Evolutionary conservation across 768 basidiomycete species (phyloP).

Genomic region (Scleroderma bovista): DNA sequence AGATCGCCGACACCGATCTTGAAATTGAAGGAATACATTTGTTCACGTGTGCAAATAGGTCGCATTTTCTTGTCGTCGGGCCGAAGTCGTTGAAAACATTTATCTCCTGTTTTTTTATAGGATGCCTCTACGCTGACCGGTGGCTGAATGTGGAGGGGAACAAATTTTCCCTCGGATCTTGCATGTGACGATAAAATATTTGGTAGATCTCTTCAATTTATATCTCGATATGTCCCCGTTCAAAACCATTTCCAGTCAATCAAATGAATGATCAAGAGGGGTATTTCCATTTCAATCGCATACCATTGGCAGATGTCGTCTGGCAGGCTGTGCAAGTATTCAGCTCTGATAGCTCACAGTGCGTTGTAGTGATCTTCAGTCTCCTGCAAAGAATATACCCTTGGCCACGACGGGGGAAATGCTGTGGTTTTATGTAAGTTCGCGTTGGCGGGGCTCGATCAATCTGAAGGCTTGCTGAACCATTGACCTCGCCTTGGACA

Average conservation of each 20-base stretch:
- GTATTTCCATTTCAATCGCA: neutral
- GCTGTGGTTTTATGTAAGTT: slow-evolving; percentile 23
- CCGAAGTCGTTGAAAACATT: too few species aligned
- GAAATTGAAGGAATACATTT: too few species aligned
- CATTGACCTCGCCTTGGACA: slow-evolving; percentile 14
- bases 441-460: slow-evolving; percentile 11
- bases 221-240: neutral
- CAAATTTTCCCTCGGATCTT: too few species aligned
- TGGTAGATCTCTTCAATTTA: too few species aligned
- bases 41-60: neutral
- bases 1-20: neutral
- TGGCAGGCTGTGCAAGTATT: neutral
- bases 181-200: too few species aligned
- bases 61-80: too few species aligned
- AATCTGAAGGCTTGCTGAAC: slow-evolving; percentile 10
- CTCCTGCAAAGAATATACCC: slow-evolving; percentile 4
- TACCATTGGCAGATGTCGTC: neutral
- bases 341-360: neutral
- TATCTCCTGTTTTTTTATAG: too few species aligned
- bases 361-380: slow-evolving; percentile 2
- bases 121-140: too few species aligned
- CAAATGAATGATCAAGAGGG: neutral
- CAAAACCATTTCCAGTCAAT: neutral
- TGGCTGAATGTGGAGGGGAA: too few species aligned
- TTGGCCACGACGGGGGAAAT: slow-evolving; percentile 5